Base-by-base conservation (phyloP, 208 protist genomes). In the Trypanosoma boissoni region DNA sequence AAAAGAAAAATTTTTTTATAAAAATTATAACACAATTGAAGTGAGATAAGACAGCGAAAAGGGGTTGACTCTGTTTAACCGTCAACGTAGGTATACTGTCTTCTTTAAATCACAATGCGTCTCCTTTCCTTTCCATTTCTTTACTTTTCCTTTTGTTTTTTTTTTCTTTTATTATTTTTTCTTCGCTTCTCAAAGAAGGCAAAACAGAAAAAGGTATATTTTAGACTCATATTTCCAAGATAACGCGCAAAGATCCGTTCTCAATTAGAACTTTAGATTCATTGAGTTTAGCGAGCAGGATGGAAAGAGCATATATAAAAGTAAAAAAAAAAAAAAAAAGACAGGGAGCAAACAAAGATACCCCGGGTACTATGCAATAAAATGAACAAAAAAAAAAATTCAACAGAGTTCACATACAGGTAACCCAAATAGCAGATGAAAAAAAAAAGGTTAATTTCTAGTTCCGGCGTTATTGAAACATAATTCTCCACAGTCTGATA, bases 121-220 rank as follows among this genome's bases (percentile, higher is more conserved):
- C 28, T 51, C 45, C 12, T 14, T 51, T 72, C 48, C 36, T 45
- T 16, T 42, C 8, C 41, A 9, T 58, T 12, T 58, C 52, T 28
- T 42, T 64, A 29, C 5, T 37, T 31, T 48, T 21, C 18, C 8
- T 58, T 48, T 28, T 52, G 53, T 62, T 74, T 56, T 2, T 58
- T 46, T 54, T 31, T 68, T 68, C 36, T 64, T 58, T 50, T 69
- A 23, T 39, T 69, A 21, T 62, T 54, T 55, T 48, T 56, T 63
- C 51, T 66, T 66, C 34, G 45, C 42, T 66, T 65, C 48, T 42
- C 37, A 3, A 36, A 48, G 43, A 31, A 42, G 7, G 5, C 52
- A 2, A 41, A 5, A 28, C 26, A 64, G 29, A 46, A 18, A 74
- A 18, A 31, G 45, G 28, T 49, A 54, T 42, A 42, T 28, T 51